Percentiles rank a stretch among this genome's conserved stretches.
Evolutionary conservation across 345 rosid genomes (phyloP).

Genomic region (Euphorbia peplus): DNA sequence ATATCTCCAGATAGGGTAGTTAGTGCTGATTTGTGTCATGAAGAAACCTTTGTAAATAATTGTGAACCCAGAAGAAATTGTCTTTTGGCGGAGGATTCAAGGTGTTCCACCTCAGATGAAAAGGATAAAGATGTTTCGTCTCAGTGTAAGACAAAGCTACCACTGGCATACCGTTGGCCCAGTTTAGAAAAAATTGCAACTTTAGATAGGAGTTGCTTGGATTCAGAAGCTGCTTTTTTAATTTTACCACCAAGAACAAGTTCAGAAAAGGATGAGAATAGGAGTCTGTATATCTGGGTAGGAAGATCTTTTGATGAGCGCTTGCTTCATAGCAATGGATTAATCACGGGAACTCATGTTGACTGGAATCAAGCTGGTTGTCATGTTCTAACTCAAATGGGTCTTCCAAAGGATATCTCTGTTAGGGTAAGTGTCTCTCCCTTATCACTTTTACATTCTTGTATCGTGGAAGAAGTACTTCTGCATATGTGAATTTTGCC

Average conservation of each 20-base stretch:
- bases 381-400: constrained; percentile 51
- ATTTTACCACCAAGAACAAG: constrained; percentile 39
- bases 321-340: constrained; percentile 34
- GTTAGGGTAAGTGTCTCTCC: constrained; percentile 48
- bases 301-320: constrained; percentile 57
- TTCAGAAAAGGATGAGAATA: constrained; percentile 40
- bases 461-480: too few species aligned
- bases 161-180: constrained; percentile 65
- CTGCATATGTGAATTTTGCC: background rate
- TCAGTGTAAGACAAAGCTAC: constrained; percentile 29
- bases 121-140: constrained; percentile 23
- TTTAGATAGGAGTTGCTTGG: constrained; percentile 43
- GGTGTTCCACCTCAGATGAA: constrained; percentile 19
- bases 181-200: constrained; percentile 55
- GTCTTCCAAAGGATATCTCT: constrained; percentile 59
- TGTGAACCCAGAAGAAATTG: constrained; percentile 27
- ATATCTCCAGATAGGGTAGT: constrained; percentile 34
- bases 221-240: constrained; percentile 61
- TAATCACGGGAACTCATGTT: constrained; percentile 38
- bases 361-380: constrained; percentile 60
- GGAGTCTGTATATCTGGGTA: constrained; percentile 74
- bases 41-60: constrained; percentile 35
- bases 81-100: constrained; percentile 19
- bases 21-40: constrained; percentile 27
- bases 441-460: constrained; percentile 4